A percentile compares a stretch with the other conserved stretches of the same genome.
Evolutionary conservation across 2,329 filamentous ascomycete genomes (phyloP).

Genomic region (Aspergillus uvarum): DNA sequence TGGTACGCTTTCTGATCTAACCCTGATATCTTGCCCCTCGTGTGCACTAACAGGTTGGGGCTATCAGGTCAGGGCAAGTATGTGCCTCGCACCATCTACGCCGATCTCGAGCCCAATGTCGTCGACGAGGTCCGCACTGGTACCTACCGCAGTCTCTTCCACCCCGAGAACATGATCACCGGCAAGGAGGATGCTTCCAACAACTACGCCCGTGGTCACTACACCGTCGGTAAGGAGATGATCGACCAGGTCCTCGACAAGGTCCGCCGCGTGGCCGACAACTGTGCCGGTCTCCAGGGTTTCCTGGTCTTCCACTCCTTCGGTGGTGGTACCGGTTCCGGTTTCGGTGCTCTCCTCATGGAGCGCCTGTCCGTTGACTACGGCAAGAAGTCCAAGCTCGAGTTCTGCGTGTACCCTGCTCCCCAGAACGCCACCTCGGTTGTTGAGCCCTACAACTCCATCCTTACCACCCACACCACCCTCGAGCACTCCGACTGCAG

Average conservation of each 20-base stretch:
- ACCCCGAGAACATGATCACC: conserved; percentile 99
- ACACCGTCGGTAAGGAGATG: conserved; percentile 99
- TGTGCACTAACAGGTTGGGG: conserved; percentile 16
- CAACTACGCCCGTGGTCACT: conserved; percentile 99
- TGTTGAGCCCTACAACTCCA: conserved; percentile 99
- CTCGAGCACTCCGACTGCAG: conserved; percentile 99
- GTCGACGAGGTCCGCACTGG: conserved; percentile 99
- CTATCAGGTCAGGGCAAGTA: conserved; percentile 93
- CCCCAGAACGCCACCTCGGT: conserved; percentile 96
- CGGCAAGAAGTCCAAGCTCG: conserved; percentile 99
- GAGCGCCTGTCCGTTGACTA: conserved; percentile 98
- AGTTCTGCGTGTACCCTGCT: conserved; percentile 98
- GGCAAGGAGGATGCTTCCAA: conserved; percentile 99
- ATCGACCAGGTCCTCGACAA: conserved; percentile 98
- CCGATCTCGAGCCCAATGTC: conserved; percentile 99
- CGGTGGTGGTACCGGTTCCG: conserved; percentile 96
- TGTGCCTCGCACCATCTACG: conserved; percentile 97
- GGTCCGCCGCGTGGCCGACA: conserved; percentile 94
- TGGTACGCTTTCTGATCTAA: conserved; percentile 59
- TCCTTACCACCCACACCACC: conserved; percentile 97
- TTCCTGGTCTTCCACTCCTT: conserved; percentile 99
- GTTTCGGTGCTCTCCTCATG: conserved; percentile 97
- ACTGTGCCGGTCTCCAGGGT: conserved; percentile 95
- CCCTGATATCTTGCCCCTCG: background rate
- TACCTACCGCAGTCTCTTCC: conserved; percentile 93